Evolutionary conservation across 768 basidiomycete genomes (phyloP).

Genomic region (Mycena metata): DNA sequence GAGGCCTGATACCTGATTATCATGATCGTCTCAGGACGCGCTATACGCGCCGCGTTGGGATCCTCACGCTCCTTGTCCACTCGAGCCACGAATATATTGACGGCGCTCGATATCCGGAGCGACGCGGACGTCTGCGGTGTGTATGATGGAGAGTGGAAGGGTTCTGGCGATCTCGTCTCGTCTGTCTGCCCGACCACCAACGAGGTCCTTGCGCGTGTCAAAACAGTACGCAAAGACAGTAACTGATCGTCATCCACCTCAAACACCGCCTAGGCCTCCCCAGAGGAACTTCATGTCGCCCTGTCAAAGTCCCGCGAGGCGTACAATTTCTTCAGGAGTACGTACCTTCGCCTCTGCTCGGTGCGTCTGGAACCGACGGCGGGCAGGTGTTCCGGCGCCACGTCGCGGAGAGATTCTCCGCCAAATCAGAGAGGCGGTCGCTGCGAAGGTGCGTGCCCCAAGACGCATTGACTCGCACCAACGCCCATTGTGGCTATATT

Average conservation of each 20-base stretch:
- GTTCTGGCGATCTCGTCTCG: constrained; percentile 76
- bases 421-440: constrained; percentile 87
- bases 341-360: constrained; percentile 35
- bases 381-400: constrained; percentile 79
- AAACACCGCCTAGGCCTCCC: constrained; percentile 65
- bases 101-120: constrained; percentile 71
- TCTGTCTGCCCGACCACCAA: constrained; percentile 91
- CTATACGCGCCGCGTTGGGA: constrained; percentile 30
- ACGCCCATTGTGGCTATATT: constrained; percentile 32
- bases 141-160: constrained; percentile 87
- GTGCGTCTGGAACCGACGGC: not conserved
- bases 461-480: constrained; percentile 13
- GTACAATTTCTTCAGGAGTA: constrained; percentile 73
- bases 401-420: constrained; percentile 89
- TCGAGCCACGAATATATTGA: constrained; percentile 77
- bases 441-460: constrained; percentile 70
- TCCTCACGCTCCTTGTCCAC: constrained; percentile 69
- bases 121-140: constrained; percentile 77
- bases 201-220: constrained; percentile 82
- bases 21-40: constrained; percentile 48
- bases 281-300: constrained; percentile 77
- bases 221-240: constrained; percentile 63
- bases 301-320: constrained; percentile 83
- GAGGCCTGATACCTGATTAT: constrained; percentile 5
- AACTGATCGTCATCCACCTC: constrained; percentile 17